Evolutionary conservation across 805 yeast species (phyloP).

Genomic region (Saccharomyces jurei): DNA sequence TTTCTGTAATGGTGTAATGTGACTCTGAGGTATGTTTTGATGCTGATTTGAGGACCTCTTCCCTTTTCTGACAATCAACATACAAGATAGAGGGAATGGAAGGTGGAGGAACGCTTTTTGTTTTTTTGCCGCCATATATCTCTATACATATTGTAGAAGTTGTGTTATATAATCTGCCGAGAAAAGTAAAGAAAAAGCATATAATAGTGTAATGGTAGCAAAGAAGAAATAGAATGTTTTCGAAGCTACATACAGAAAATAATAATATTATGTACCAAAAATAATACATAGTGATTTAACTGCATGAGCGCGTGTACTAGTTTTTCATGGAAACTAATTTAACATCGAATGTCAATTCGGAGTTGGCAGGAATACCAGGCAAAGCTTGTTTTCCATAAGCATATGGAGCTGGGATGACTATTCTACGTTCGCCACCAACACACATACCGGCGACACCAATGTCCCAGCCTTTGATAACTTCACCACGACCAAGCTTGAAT

Average conservation of each 20-base stretch:
- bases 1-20: neutral
- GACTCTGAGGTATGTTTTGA: neutral
- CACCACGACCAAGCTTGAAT: constrained; percentile 91
- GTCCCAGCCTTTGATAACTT: constrained; percentile 98
- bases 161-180: neutral
- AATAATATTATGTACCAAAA: neutral
- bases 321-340: constrained; percentile 79
- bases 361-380: constrained; percentile 97
- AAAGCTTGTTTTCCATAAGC: constrained; percentile 92
- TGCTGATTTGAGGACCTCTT: neutral
- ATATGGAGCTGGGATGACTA: constrained; percentile 88
- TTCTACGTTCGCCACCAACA: constrained; percentile 98
- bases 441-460: constrained; percentile 98
- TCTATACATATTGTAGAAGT: neutral
- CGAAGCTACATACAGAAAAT: neutral
- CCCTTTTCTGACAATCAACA: neutral
- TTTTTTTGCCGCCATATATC: neutral
- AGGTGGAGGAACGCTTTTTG: neutral
- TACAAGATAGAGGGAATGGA: neutral
- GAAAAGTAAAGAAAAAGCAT: neutral
- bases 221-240: neutral
- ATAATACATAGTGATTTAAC: neutral
- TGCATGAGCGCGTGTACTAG: neutral
- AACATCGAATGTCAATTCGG: constrained; percentile 92
- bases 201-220: neutral